A percentile compares a stretch with the other conserved stretches of the same genome.
phyloP scores from a whole-genome alignment of 2,329 filamentous ascomycete species.

The Aspergillus amoenus region DNA sequence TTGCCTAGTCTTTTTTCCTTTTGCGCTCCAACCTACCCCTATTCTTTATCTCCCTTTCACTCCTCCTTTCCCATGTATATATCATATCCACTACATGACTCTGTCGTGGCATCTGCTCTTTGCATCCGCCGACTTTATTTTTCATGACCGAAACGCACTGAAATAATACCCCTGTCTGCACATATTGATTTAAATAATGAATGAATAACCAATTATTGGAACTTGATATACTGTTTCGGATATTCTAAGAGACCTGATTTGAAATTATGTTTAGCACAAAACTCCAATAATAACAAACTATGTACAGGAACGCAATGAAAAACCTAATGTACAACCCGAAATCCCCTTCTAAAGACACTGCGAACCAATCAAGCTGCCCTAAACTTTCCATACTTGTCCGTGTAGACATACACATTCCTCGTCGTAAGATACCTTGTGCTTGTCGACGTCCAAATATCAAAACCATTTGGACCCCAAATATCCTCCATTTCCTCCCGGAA shows the following conservation, averaged over 20 bases:
- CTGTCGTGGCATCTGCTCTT: neutral
- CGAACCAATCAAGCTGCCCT: neutral
- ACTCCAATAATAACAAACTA: no score
- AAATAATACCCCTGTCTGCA: neutral
- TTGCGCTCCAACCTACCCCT: neutral
- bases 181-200: neutral
- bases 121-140: neutral
- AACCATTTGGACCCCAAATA: constrained; percentile 23
- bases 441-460: constrained; percentile 6
- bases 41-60: neutral
- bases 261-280: no score
- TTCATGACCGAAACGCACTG: neutral
- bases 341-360: neutral
- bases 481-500: constrained; percentile 55
- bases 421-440: neutral
- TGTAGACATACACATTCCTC: neutral
- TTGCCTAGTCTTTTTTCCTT: constrained; percentile 19
- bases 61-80: neutral
- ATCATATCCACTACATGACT: neutral
- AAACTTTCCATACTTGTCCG: constrained; percentile 11
- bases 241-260: no score
- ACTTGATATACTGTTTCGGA: no score
- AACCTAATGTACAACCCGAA: neutral
- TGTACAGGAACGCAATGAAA: no score
- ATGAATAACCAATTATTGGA: neutral